Evolutionary conservation across 2,329 filamentous ascomycete species (phyloP).

Genomic region (Alternaria metachromatica): DNA sequence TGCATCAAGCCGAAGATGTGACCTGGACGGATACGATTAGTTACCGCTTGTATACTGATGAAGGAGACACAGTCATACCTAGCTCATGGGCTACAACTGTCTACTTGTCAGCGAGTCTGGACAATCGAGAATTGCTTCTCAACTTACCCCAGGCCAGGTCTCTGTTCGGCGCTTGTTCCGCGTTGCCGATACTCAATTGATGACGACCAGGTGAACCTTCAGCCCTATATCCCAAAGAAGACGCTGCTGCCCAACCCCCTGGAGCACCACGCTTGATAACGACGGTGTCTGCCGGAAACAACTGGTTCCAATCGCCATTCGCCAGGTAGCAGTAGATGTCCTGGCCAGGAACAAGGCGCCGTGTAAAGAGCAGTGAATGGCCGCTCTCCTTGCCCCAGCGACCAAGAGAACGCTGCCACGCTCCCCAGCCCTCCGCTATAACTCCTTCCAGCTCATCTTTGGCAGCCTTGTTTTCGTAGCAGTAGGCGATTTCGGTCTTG

Average conservation of each 20-base stretch:
- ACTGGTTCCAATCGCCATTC: background rate
- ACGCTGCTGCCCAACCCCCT: background rate
- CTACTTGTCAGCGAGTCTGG: background rate
- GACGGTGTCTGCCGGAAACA: background rate
- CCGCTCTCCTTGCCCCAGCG: background rate
- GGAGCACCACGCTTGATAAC: background rate
- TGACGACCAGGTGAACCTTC: background rate
- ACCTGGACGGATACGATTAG: background rate
- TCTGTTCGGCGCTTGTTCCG: background rate
- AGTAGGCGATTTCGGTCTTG: background rate
- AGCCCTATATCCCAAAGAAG: background rate
- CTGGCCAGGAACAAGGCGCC: background rate
- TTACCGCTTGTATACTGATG: background rate
- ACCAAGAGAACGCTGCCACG: background rate
- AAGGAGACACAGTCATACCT: background rate
- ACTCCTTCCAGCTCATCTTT: background rate
- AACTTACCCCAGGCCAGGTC: background rate
- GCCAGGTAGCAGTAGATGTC: background rate
- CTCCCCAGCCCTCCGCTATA: background rate
- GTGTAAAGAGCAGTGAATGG: background rate
- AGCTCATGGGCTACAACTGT: background rate
- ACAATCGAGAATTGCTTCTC: background rate
- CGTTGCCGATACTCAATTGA: background rate
- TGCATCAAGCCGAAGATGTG: conserved; percentile 4
- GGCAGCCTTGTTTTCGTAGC: background rate